Base-by-base conservation (phyloP, 1,139 yeast genomes). In the Taphrina populina region DNA sequence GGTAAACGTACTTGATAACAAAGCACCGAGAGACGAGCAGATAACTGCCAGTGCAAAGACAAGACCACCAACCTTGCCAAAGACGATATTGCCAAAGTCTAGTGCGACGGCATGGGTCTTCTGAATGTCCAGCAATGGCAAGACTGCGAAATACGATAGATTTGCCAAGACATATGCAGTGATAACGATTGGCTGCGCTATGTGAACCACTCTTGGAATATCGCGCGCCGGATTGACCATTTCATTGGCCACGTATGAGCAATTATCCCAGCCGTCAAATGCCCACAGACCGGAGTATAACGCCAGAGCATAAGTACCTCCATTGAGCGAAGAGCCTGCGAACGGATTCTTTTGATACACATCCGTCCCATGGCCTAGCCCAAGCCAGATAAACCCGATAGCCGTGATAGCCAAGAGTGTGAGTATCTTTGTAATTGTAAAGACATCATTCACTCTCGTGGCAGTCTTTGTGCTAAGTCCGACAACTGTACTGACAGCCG, bases 241-340 rank as follows among this genome's bases (percentile, higher is more conserved):
- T 19, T 45, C 47, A n/a, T 27, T 24, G 4, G 52, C 39, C 32
- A 44, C 41, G 32, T 53, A 46, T 24, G 49, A 43, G 13, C 51
- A 52, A 60, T 73, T 73, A 58, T 73, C 76, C 76, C 76, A 73
- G 23, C 76, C 76, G 55, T 73, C 76, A 57, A 70, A 73, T 0
- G 76, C 76, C 76, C 76, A 73, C 2, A 73, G 63, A 0, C 73
- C 76, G 1, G 74, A 75, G 58, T 71, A 72, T 13, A 73, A 61
- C 0, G 76, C 76, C 11, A 70, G 65, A 2, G 75, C 72, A 43
- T 69, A 66, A 32, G 66, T 66, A 21, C 72, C 70, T 8, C 70
- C 52, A 10, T 66, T 60, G 5, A 57, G 57, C 3, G 69, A 63
- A 0, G 71, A 62, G 1, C 70, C 72, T 7, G 62, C 63, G 57